These are phyloP conservation scores for Microdochium paspali DNA, from an alignment of 2,329 filamentous ascomycete genomes.

Conservation along the genomic window DNA sequence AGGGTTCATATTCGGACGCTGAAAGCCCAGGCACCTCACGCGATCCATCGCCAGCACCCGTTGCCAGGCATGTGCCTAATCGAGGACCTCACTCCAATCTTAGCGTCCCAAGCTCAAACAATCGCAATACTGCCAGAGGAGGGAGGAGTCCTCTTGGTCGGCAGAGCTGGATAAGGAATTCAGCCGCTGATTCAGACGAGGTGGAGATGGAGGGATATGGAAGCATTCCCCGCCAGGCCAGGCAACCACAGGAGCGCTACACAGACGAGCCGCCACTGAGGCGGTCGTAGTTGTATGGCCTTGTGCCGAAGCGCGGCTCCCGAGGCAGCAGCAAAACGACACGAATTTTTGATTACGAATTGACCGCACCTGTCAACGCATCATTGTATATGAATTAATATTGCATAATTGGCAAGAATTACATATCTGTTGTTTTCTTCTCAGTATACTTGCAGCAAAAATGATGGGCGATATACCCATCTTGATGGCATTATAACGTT, in stretches of 20 bases:
- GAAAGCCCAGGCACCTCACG: slow-evolving; percentile 1
- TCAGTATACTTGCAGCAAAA: too few relatives aligned
- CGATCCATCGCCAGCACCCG: background rate
- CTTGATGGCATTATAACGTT: too few relatives aligned
- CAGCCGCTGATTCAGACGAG: slow-evolving; percentile 19
- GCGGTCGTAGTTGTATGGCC: background rate
- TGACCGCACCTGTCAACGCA: too few relatives aligned
- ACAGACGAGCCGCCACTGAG: background rate
- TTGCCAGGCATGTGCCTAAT: background rate
- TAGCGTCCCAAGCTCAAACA: slow-evolving; percentile 8
- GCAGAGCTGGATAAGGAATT: slow-evolving; percentile 20
- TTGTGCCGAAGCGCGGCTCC: background rate
- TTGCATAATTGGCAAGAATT: too few relatives aligned
- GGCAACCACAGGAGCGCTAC: background rate
- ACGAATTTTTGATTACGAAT: too few relatives aligned
- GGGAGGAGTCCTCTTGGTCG: slow-evolving; percentile 29
- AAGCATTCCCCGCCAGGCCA: background rate
- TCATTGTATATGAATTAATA: too few relatives aligned
- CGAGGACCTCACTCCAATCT: background rate
- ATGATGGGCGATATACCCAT: too few relatives aligned
- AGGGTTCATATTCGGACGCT: slow-evolving; percentile 8
- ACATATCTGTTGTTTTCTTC: too few relatives aligned
- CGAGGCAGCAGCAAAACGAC: too few relatives aligned
- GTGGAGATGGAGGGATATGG: slow-evolving; percentile 15
- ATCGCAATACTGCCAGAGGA: slow-evolving; percentile 12